phyloP scores from a whole-genome alignment of 169 alveolate species.

The Plasmodium fragile region DNA sequence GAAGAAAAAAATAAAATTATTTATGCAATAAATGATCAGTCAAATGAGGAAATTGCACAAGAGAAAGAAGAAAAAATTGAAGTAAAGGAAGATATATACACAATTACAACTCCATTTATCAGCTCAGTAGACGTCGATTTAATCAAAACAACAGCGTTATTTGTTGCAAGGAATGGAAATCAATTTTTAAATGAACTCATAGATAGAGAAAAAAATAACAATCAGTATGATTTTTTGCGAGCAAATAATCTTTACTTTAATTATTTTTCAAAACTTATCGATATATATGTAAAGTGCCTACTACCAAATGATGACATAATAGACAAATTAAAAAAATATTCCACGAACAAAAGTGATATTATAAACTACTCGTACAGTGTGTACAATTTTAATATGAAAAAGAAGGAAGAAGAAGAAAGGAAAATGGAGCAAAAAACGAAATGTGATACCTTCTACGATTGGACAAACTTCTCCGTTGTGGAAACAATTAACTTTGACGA shows the following conservation, averaged over 20 bases:
- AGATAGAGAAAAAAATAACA: slow-evolving; percentile 86
- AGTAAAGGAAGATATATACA: slow-evolving; percentile 73
- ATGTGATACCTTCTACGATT: slow-evolving; percentile 90
- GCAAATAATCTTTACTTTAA: slow-evolving; percentile 96
- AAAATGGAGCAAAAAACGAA: slow-evolving; percentile 84
- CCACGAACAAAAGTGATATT: slow-evolving; percentile 83
- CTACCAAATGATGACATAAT: slow-evolving; percentile 92
- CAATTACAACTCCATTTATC: slow-evolving; percentile 90
- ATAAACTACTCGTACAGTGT: slow-evolving; percentile 77
- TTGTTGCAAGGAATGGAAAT: slow-evolving; percentile 98
- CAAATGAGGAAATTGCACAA: slow-evolving; percentile 12
- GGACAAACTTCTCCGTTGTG: slow-evolving; percentile 92
- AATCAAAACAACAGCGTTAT: slow-evolving; percentile 96
- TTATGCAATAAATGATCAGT: slow-evolving; percentile 46
- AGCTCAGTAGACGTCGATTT: slow-evolving; percentile 87
- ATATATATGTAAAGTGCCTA: slow-evolving; percentile 94
- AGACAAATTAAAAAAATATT: slow-evolving; percentile 88
- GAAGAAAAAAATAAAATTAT: slow-evolving; percentile 77
- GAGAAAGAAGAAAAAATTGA: slow-evolving; percentile 29
- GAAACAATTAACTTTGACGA: slow-evolving; percentile 89
- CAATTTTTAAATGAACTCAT: slow-evolving; percentile 94
- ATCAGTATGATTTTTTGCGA: slow-evolving; percentile 96
- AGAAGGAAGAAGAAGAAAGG: slow-evolving; percentile 89
- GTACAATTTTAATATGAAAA: slow-evolving; percentile 85
- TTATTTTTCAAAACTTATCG: slow-evolving; percentile 95